A percentile compares a stretch with the other conserved stretches of the same genome.
Conservation (phyloP, 2,329 filamentous ascomycete species). For the Dissoconium aciculare region DNA sequence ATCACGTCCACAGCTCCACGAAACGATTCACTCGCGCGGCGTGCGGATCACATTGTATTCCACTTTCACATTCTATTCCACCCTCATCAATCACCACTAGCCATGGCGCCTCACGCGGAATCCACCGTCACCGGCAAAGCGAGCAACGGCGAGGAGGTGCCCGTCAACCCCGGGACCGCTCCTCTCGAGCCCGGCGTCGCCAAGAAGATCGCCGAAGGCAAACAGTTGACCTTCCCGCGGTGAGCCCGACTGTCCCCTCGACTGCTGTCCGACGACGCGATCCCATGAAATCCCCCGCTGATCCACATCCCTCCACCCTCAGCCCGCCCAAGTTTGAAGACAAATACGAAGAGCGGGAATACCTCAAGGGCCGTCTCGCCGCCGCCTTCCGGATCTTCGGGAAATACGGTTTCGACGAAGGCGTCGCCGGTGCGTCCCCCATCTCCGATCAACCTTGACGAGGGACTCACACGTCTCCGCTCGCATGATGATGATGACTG, state of each 20-base stretch:
- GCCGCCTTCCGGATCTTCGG: slow-evolving; percentile 33
- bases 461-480: no score
- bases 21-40: no score
- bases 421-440: no score
- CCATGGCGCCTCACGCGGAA: slow-evolving; percentile 23
- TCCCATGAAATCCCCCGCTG: not conserved
- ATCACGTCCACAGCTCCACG: no score
- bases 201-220: slow-evolving; percentile 19
- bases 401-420: slow-evolving; percentile 27
- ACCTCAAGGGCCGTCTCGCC: slow-evolving; percentile 31
- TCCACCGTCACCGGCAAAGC: slow-evolving; percentile 7
- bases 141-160: slow-evolving; percentile 16
- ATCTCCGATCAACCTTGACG: no score
- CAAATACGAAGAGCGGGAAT: slow-evolving; percentile 27
- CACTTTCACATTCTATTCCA: no score
- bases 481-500: no score
- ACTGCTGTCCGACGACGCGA: no score
- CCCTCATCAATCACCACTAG: not conserved
- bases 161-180: slow-evolving; percentile 18
- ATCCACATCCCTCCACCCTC: not conserved
- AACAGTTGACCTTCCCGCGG: slow-evolving; percentile 19
- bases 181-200: slow-evolving; percentile 22
- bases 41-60: no score
- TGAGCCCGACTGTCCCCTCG: no score
- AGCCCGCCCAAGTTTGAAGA: slow-evolving; percentile 24